Base-by-base conservation (phyloP, 257 asterid genomes). In the Gardenia jasminoides region DNA sequence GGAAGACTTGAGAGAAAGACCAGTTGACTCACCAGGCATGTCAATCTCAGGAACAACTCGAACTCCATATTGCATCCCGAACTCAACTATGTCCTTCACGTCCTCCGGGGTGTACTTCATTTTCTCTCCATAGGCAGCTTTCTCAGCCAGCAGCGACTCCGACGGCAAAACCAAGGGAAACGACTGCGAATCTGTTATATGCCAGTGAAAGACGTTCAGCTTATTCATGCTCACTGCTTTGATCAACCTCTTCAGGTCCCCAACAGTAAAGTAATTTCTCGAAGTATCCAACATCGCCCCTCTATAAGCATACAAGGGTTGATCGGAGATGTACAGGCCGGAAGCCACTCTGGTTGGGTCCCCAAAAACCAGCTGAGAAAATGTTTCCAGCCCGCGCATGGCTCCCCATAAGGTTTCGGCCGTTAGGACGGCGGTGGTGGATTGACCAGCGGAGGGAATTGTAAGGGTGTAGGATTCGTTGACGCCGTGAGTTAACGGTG, bases 171-270 rank as follows among this genome's bases (percentile, higher is more conserved):
- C 88, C 82, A 96, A 70, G 31, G 99, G 98, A 70, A 93, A 93
- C 26, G 99, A 96, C 28, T 96, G 99, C 67, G 97, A 91, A 79
- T 96, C 98, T 74, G 98, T 92, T 0, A 96, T 87, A 56, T 96
- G 99, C 99, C 99, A 96, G 74, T 96, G 99, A 41, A 96, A 93
- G 13, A 93, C 97, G 43, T 93, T 96, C 90, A 96, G 46, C 48
- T 96, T 96, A 33, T 96, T 96, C 97, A 96, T 96, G 41, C 99
- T 84, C 80, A 96, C 83, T 28, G 96, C 91, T 78, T 80, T 67
- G 36, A 96, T 88, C 80, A 96, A 84, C 86, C 98, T 85, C 85
- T 84, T 58, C 90, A 96, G 78, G 68, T 90, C 90, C 46, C 78
- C 84, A 15, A 95, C 87, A 0, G 84, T 89, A 68, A 86, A 95